Conservation (phyloP, 2,329 filamentous ascomycete species). For the Cordyceps militaris region DNA sequence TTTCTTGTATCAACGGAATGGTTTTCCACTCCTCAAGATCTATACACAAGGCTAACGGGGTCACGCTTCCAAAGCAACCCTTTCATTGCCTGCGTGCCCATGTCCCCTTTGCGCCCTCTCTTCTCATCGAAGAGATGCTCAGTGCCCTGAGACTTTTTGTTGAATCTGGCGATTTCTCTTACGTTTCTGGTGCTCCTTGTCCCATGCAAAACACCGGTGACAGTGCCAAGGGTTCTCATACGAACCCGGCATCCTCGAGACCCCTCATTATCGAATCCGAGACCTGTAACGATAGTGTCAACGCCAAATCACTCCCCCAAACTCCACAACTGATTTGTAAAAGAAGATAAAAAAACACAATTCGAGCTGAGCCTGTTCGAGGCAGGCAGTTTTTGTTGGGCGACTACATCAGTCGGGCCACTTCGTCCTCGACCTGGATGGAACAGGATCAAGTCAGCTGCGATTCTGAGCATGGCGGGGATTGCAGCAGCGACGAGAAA, state of each 20-base stretch:
- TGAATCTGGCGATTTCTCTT: background rate
- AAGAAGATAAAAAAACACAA: background rate
- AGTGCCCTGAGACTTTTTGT: slow-evolving; percentile 23
- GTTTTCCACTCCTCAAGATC: slow-evolving; percentile 40
- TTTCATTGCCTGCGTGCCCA: slow-evolving; percentile 12
- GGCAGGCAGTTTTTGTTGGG: background rate
- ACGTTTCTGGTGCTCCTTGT: background rate
- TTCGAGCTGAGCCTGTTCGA: background rate
- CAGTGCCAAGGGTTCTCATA: slow-evolving; percentile 24
- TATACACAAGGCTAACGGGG: slow-evolving; percentile 29
- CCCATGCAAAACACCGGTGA: background rate
- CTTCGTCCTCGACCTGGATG: slow-evolving; percentile 77
- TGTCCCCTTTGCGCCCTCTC: slow-evolving; percentile 25
- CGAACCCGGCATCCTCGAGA: slow-evolving; percentile 34
- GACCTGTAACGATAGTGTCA: slow-evolving; percentile 22
- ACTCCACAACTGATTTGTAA: background rate
- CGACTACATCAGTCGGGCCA: slow-evolving; percentile 75
- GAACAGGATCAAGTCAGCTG: slow-evolving; percentile 36
- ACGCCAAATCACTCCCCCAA: slow-evolving; percentile 11
- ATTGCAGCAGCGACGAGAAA: background rate
- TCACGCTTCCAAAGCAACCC: slow-evolving; percentile 20
- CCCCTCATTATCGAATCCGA: slow-evolving; percentile 29
- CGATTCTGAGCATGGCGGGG: background rate
- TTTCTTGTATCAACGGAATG: slow-evolving; percentile 19
- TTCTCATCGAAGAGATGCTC: slow-evolving; percentile 29